Base-by-base conservation (phyloP, 208 protist species). In the Lotmaria passim region DNA sequence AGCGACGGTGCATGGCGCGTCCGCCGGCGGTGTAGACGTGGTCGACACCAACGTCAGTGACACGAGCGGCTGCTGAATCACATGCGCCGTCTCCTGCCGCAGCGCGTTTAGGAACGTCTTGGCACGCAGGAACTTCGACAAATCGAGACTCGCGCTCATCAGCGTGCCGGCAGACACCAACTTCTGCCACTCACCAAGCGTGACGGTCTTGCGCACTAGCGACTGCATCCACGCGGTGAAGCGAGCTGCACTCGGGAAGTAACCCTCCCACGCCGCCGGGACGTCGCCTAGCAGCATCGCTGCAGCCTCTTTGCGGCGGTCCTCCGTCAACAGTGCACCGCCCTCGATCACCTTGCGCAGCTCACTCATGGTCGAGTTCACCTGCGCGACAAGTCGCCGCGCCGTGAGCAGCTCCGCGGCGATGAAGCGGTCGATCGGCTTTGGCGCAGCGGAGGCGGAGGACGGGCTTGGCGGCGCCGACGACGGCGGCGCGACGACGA, bases 61-160 rank as follows among this genome's bases (percentile, higher is more conserved):
- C 34, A 96, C 96, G 28, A 99, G 86, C 5, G 95, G 83, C 67
- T 86, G 74, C 46, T 77, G 61, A 19, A 80, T 77, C 6, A 69
- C 57, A 56, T 97, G 89, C 2, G 97, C 94, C 14, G 95, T 98
- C 73, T 98, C 87, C 81, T 98, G 97, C 3, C 97, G 89, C 48
- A 99, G 73, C 31, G 98, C 97, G 59, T 98, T 98, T 26, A 99
- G 69, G 66, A 99, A 98, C 36, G 96, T 98, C 59, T 91, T 73
- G 3, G 97, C 94, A 10, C 93, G 84, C 69, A 99, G 92, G 8
- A 99, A 81, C 50, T 89, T 73, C 15, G 83, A 81, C 17, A 99
- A 85, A 38, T 94, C 76, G 4, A 99, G 48, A 8, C 83, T 66
- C 10, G 59, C 21, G 39, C 75, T 79, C 12, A 98, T 82, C 21